These are phyloP conservation scores for Botryosphaeria agaves DNA, from an alignment of 2,329 filamentous ascomycete genomes.

Conservation along the genomic window DNA sequence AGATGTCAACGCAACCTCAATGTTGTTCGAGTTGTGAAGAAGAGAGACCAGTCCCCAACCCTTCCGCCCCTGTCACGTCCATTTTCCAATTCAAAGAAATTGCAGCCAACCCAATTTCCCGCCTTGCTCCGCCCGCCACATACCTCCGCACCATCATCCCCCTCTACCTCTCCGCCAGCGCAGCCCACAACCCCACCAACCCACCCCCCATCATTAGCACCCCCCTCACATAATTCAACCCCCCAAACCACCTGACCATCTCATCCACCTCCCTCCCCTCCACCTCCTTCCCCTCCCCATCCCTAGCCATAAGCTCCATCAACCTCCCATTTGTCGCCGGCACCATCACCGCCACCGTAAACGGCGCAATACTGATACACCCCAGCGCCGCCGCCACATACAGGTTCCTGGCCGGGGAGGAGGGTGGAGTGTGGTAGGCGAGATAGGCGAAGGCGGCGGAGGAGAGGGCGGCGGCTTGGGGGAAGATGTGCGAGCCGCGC, in stretches of 20 bases:
- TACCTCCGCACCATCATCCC: no score
- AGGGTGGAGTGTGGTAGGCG: conserved; percentile 8
- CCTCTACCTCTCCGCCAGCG: no score
- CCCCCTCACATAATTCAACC: conserved; percentile 9
- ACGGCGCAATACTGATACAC: conserved; percentile 9
- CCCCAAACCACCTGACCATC: conserved; percentile 7
- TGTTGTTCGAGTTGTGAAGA: no score
- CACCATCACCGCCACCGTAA: conserved; percentile 9
- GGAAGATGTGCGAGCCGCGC: conserved; percentile 11
- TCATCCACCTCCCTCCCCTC: conserved; percentile 7
- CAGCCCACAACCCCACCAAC: conserved; percentile 6
- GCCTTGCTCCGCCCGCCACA: no score
- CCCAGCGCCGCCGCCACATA: conserved; percentile 9
- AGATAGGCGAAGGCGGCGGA: conserved; percentile 9
- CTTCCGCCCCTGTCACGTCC: no score
- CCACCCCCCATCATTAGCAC: conserved; percentile 10
- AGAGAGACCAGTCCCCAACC: no score
- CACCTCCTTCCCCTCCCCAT: conserved; percentile 6
- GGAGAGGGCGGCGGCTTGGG: conserved; percentile 7
- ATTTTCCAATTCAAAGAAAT: no score
- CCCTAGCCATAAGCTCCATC: conserved; percentile 9
- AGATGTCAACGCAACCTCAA: no score
- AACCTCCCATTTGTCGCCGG: conserved; percentile 10
- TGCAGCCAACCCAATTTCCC: no score
- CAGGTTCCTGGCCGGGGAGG: conserved; percentile 1